Conservation (phyloP, 2,329 filamentous ascomycete species). For the Sclerotinia glacialis region DNA sequence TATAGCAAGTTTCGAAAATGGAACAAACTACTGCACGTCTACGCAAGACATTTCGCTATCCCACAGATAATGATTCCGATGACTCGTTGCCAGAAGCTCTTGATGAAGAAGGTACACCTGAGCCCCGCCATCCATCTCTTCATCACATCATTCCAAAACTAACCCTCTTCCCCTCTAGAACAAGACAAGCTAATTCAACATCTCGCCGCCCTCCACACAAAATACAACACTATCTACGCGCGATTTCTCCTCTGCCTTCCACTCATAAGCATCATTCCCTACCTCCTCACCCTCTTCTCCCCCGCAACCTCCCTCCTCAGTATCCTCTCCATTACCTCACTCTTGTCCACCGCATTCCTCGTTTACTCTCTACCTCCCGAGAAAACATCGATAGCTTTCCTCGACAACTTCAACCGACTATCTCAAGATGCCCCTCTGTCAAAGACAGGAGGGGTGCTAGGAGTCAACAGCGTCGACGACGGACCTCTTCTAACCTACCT, state of each 20-base stretch:
- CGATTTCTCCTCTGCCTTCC: constrained; percentile 60
- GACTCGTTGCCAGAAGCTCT: constrained; percentile 58
- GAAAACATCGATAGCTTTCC: constrained; percentile 50
- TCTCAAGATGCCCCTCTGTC: not conserved
- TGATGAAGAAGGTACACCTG: constrained; percentile 68
- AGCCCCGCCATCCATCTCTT: constrained; percentile 3
- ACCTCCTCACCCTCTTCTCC: constrained; percentile 49
- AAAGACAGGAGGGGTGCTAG: not conserved
- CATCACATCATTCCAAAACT: constrained; percentile 30
- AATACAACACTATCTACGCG: constrained; percentile 57
- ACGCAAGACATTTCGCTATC: constrained; percentile 76
- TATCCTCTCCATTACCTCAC: constrained; percentile 60
- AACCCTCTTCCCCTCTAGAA: constrained; percentile 42
- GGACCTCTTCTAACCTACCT: constrained; percentile 57
- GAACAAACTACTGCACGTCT: constrained; percentile 54
- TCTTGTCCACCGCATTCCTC: constrained; percentile 61
- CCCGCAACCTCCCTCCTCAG: constrained; percentile 41
- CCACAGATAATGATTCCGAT: constrained; percentile 55
- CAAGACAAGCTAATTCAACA: constrained; percentile 61
- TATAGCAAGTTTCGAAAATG: constrained; percentile 26
- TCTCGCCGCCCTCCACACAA: constrained; percentile 55
- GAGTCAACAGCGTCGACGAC: constrained; percentile 18
- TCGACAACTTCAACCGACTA: constrained; percentile 43
- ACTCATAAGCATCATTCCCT: constrained; percentile 53
- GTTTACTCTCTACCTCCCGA: constrained; percentile 55